Base-by-base conservation (phyloP, 371 early-diverging fungal species). In the Choanephora cucurbitarum region DNA sequence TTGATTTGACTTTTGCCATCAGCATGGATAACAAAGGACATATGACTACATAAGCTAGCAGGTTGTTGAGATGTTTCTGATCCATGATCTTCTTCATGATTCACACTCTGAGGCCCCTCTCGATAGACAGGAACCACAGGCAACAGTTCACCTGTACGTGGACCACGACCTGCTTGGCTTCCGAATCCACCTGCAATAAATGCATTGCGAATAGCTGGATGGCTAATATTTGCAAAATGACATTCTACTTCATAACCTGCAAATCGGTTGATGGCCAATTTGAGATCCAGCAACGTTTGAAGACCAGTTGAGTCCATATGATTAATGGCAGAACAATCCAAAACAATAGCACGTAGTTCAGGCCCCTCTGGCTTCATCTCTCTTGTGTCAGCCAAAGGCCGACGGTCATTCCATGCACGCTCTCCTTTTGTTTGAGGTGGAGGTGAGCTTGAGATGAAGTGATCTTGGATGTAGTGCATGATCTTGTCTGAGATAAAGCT, bases 291-390 rank as follows among this genome's bases (percentile, higher is more conserved):
- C 13, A 67, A 42, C 5, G 59, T 52, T 44, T 67, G 67, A 5
- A 62, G 52, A 23, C 67, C 67, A 10, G 63, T 64, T 9, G 79
- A 70, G 58, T 87, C 87, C 22, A 85, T 48, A 21, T 58, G 49
- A 52, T 80, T 82, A 13, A 85, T 85, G 21, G 71, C 69, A 0
- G 79, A 62, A 41, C 84, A 81, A 53, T 88, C 88, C 37, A 88
- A 69, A 11, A 88, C 69, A 17, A 85, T 52, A 19, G 84, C 83
- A 21, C 60, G 60, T 15, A 88, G 70, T n/a, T 43, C 44, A 2
- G 79, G 78, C 15, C 33, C 13, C 8, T 44, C 18, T n/a, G 14
- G 17, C 37, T 33, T 49, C 18, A 18, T 9, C 31, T 28, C 6
- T 39, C 45, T 13, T 31, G 28, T n/a, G n/a, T n/a, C n/a, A n/a